Evolutionary conservation across 2,329 filamentous ascomycete species (phyloP).

Genomic region (Graphilbum sp.): DNA sequence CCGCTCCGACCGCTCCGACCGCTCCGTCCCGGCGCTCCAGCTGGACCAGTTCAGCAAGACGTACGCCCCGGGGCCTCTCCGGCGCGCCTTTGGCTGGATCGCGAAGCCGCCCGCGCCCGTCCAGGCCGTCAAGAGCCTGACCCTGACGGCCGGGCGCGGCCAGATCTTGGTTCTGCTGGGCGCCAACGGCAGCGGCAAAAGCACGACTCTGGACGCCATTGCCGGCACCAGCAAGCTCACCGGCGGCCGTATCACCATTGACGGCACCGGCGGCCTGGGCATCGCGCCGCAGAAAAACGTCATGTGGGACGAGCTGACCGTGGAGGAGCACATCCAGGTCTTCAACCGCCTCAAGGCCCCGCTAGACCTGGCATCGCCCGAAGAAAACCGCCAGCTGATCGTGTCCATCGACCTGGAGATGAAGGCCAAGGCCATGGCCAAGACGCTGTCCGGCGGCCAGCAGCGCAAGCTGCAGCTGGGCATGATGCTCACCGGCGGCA

Average conservation of each 20-base stretch:
- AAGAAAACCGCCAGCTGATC: slow-evolving; percentile 47
- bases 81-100: slow-evolving; percentile 30
- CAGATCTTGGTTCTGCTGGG: slow-evolving; percentile 78
- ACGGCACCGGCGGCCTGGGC: slow-evolving; percentile 64
- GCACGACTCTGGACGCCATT: slow-evolving; percentile 76
- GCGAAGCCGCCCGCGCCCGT: slow-evolving; percentile 45
- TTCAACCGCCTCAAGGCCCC: slow-evolving; percentile 71
- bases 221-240: slow-evolving; percentile 67
- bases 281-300: slow-evolving; percentile 91
- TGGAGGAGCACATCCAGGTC: slow-evolving; percentile 67
- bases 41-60: slow-evolving; percentile 62
- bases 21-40: slow-evolving; percentile 55
- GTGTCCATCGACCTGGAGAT: slow-evolving; percentile 55
- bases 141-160: slow-evolving; percentile 53
- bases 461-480: slow-evolving; percentile 85
- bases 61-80: slow-evolving; percentile 51
- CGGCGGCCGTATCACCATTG: slow-evolving; percentile 59
- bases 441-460: slow-evolving; percentile 76
- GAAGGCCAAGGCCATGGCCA: slow-evolving; percentile 56
- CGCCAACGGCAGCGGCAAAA: slow-evolving; percentile 82
- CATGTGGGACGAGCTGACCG: slow-evolving; percentile 76
- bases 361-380: slow-evolving; percentile 33
- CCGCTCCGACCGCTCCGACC: no score
- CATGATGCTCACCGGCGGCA: slow-evolving; percentile 90
- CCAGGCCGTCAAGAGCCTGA: slow-evolving; percentile 61